Evolutionary conservation across 73 alveolate genomes (phyloP).

Genomic region (Tetrahymena elliotti): DNA sequence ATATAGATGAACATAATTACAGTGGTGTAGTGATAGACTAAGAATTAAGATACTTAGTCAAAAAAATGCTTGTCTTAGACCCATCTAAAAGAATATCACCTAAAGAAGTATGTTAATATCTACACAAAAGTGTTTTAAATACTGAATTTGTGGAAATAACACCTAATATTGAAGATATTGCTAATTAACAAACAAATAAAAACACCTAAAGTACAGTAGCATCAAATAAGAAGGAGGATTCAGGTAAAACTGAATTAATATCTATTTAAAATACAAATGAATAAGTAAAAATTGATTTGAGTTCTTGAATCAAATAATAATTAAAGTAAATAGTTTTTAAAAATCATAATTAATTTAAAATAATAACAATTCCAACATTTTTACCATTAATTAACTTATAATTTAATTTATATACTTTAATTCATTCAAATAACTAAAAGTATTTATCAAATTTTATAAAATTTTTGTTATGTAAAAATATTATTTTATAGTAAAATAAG

Average conservation of each 20-base stretch:
- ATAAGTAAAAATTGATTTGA: background rate
- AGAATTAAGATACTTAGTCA: slow-evolving; percentile 7
- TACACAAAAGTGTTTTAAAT: background rate
- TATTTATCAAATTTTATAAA: no score
- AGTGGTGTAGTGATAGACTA: slow-evolving; percentile 26
- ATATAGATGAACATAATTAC: slow-evolving; percentile 23
- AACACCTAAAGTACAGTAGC: background rate
- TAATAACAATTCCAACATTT: no score
- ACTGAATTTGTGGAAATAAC: background rate
- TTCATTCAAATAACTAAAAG: background rate
- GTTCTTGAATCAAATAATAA: background rate
- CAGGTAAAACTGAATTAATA: background rate
- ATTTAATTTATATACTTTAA: no score
- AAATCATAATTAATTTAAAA: no score
- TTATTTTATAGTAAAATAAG: no score
- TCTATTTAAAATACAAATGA: background rate
- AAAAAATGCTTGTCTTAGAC: slow-evolving; percentile 21
- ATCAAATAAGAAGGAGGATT: background rate
- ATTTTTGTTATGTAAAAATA: background rate
- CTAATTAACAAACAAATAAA: background rate
- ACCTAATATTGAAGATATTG: background rate
- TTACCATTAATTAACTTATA: background rate
- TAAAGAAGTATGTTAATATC: background rate
- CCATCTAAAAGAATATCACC: slow-evolving; percentile 39
- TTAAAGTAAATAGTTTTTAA: no score